Conservation (phyloP, 2,329 filamentous ascomycete species). For the Passalora sequoiae region DNA sequence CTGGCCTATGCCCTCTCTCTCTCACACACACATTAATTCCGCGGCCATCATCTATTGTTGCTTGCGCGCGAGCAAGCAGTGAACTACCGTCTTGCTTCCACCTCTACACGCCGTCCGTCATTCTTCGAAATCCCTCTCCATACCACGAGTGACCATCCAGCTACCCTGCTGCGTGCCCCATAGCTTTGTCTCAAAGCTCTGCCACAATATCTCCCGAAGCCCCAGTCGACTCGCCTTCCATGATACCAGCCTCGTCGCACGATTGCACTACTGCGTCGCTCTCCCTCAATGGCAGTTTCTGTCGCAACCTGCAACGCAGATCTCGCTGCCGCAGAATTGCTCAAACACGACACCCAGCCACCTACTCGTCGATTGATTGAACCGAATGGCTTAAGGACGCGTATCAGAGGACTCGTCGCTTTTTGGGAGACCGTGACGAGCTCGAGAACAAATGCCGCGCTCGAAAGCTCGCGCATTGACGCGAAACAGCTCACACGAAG, state of each 20-base stretch:
- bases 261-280: slow-evolving; percentile 22
- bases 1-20: too few species aligned
- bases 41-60: neutral
- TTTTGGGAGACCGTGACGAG: slow-evolving; percentile 23
- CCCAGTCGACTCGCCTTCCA: slow-evolving; percentile 34
- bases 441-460: slow-evolving; percentile 3
- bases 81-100: too few species aligned
- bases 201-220: too few species aligned
- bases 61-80: slow-evolving; percentile 1
- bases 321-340: slow-evolving; percentile 40
- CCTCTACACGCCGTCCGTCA: too few species aligned
- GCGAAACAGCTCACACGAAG: neutral
- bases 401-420: slow-evolving; percentile 23
- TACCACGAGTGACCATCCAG: neutral
- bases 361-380: slow-evolving; percentile 45
- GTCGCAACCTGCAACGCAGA: slow-evolving; percentile 39
- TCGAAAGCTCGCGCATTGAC: neutral
- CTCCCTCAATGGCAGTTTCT: slow-evolving; percentile 42
- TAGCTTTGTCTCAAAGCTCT: neutral
- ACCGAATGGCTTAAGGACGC: slow-evolving; percentile 33
- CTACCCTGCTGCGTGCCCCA: neutral
- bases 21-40: neutral
- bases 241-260: slow-evolving; percentile 30
- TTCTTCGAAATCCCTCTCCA: too few species aligned
- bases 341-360: slow-evolving; percentile 39